Conservation (phyloP, 179 eudicot species). For the Silene vulgaris region DNA sequence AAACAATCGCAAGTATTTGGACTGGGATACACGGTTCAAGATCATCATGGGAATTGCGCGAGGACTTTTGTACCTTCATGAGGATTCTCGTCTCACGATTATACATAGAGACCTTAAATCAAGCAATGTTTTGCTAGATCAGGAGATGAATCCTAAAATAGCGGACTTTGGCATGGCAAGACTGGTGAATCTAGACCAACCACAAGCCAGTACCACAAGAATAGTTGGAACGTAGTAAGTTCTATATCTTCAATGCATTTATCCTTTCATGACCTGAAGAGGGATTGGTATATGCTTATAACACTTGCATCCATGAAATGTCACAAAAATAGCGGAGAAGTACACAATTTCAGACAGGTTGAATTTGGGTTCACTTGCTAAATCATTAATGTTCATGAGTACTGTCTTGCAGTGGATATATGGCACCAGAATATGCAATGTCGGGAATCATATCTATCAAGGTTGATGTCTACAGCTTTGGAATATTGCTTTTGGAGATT, state of each 20-base stretch:
- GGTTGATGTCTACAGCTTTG: conserved; percentile 17
- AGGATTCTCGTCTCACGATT: conserved; percentile 20
- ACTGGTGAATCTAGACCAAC: conserved; percentile 13
- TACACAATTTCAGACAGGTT: neutral
- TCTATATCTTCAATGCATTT: neutral
- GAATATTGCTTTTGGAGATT: conserved; percentile 16
- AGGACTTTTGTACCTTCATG: conserved; percentile 26
- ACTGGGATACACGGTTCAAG: conserved; percentile 24
- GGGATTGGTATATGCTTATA: neutral
- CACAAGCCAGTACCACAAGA: conserved; percentile 16
- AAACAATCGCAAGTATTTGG: conserved; percentile 11
- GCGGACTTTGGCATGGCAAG: conserved; percentile 26
- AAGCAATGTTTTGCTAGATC: conserved; percentile 22
- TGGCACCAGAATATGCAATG: conserved; percentile 19
- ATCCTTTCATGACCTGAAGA: neutral
- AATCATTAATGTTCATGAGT: neutral
- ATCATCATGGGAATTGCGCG: conserved; percentile 24
- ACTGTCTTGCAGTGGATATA: conserved; percentile 18
- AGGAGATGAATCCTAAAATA: conserved; percentile 24
- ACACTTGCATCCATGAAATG: neutral
- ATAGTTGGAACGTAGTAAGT: conserved; percentile 26
- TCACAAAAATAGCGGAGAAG: neutral
- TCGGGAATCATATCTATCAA: conserved; percentile 14
- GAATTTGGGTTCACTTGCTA: neutral
- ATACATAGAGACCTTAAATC: conserved; percentile 23